phyloP scores from a whole-genome alignment of 495 filamentous ascomycete genomes.

The Daldinia grandis region DNA sequence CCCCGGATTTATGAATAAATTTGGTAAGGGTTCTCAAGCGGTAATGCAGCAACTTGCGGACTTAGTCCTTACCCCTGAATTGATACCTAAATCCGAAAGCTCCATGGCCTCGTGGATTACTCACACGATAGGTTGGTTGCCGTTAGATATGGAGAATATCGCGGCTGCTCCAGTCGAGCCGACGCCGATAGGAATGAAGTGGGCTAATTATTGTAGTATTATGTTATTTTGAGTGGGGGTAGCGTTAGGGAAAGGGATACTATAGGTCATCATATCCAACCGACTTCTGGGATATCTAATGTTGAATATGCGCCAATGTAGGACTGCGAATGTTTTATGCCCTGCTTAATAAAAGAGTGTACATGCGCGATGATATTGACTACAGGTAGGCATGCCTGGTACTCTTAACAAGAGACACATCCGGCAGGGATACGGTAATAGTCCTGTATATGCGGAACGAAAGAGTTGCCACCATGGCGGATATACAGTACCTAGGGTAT shows the following conservation, averaged over 20 bases:
- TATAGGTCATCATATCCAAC: neutral
- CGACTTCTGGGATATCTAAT: neutral
- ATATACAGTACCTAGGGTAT: neutral
- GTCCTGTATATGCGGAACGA: neutral
- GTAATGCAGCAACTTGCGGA: neutral
- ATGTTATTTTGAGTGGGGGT: neutral
- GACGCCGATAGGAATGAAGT: neutral
- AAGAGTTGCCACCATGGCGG: neutral
- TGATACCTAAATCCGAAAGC: neutral
- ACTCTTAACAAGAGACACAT: neutral
- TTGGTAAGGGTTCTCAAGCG: neutral
- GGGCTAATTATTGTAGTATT: neutral
- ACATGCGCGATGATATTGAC: neutral
- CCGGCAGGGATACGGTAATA: neutral
- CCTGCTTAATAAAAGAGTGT: neutral
- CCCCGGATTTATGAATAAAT: neutral
- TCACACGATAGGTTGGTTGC: neutral
- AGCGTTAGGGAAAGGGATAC: no score
- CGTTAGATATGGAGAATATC: neutral
- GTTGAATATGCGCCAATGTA: neutral
- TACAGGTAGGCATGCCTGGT: neutral
- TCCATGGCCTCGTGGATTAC: neutral
- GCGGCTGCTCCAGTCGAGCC: neutral
- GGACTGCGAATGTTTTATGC: neutral
- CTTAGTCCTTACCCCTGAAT: neutral